These are phyloP conservation scores for Trichoderma aggressivum DNA, from an alignment of 2,329 filamentous ascomycete genomes.

Conservation along the genomic window DNA sequence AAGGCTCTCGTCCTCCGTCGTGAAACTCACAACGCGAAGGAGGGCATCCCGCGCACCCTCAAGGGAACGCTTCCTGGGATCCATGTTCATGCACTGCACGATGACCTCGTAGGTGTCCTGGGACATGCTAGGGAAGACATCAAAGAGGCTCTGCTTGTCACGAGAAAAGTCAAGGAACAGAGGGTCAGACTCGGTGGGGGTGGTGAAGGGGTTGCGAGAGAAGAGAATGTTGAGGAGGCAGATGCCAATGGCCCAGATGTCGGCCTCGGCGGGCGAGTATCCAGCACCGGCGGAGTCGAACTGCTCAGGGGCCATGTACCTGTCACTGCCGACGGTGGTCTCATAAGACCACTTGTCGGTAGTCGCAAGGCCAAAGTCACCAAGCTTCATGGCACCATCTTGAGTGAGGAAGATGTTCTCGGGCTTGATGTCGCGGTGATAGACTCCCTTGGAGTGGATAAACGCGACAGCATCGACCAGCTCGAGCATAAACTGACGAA, in stretches of 20 bases:
- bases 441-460: constrained; percentile 87
- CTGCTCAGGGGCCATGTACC: constrained; percentile 98
- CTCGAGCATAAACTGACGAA: constrained; percentile 95
- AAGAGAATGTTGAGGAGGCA: constrained; percentile 96
- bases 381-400: constrained; percentile 87
- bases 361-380: constrained; percentile 92
- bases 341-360: constrained; percentile 88
- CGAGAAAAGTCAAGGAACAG: constrained; percentile 90
- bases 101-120: constrained; percentile 96
- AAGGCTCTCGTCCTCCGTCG: constrained; percentile 82
- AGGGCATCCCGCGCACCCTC: constrained; percentile 74
- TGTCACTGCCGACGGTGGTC: constrained; percentile 91
- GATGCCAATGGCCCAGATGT: constrained; percentile 96
- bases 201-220: constrained; percentile 92
- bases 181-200: constrained; percentile 83
- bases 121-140: constrained; percentile 98
- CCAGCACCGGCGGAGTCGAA: constrained; percentile 84
- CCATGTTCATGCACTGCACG: constrained; percentile 83
- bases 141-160: constrained; percentile 93
- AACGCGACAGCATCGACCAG: constrained; percentile 85
- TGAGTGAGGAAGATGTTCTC: constrained; percentile 97
- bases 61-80: constrained; percentile 84
- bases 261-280: constrained; percentile 89
- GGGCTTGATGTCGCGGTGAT: constrained; percentile 97
- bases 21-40: constrained; percentile 80